A percentile compares a stretch with the other conserved stretches of the same genome.
These are phyloP conservation scores for Xylariaceae sp. DNA, from an alignment of 2,329 filamentous ascomycete genomes.

Conservation along the genomic window DNA sequence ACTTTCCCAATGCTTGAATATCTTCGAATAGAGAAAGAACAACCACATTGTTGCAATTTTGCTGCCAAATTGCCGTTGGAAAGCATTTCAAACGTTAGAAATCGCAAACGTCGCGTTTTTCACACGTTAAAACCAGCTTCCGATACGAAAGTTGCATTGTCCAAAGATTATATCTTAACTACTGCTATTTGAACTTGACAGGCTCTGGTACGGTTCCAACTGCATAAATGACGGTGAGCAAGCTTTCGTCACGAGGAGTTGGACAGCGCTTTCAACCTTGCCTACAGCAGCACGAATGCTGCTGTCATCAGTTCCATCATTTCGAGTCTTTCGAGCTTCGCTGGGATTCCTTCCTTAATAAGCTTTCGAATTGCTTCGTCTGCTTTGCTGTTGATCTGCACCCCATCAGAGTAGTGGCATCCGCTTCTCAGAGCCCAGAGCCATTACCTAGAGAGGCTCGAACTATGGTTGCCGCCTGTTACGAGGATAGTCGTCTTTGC, in stretches of 20 bases:
- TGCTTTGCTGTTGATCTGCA: constrained; percentile 6
- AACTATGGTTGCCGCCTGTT: constrained; percentile 12
- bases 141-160: too few relatives aligned
- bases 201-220: too few relatives aligned
- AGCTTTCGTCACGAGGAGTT: constrained; percentile 10
- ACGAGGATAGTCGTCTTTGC: constrained; percentile 9
- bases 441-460: constrained; percentile 11
- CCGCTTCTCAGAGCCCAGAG: constrained; percentile 5
- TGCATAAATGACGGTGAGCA: constrained; percentile 11
- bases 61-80: too few relatives aligned
- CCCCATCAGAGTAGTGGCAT: constrained; percentile 7
- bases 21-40: too few relatives aligned
- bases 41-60: too few relatives aligned
- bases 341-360: constrained; percentile 6
- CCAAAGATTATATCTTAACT: too few relatives aligned
- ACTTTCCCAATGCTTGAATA: too few relatives aligned
- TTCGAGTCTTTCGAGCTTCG: constrained; percentile 9
- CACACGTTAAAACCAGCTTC: too few relatives aligned
- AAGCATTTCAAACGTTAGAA: too few relatives aligned
- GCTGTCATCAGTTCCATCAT: constrained; percentile 11
- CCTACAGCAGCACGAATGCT: constrained; percentile 12
- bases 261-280: constrained; percentile 13
- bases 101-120: too few relatives aligned
- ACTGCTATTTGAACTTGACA: too few relatives aligned
- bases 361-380: constrained; percentile 11